Conservation (phyloP, 768 basidiomycete species). For the Cystobasidium tubakii region DNA sequence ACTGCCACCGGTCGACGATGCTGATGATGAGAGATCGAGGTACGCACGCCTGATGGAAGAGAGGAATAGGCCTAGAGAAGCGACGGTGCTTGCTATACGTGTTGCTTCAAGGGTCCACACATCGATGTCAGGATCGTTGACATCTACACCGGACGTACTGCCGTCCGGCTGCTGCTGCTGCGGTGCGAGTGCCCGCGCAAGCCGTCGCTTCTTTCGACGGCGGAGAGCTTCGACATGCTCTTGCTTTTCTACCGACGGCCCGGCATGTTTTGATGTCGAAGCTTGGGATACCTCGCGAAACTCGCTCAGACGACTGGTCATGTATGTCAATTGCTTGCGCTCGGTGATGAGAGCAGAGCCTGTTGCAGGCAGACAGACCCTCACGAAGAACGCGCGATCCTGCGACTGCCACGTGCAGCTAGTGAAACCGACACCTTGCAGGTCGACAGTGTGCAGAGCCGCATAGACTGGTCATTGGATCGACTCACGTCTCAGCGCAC, state of each 20-base stretch:
- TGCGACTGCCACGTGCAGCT: too few species aligned
- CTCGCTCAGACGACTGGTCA: neutral
- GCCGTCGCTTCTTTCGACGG: constrained; percentile 6
- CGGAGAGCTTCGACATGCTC: constrained; percentile 24
- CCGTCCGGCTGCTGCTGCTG: constrained; percentile 25
- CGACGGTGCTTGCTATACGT: neutral
- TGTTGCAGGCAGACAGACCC: too few species aligned
- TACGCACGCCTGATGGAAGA: constrained; percentile 74
- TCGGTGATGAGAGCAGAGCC: neutral
- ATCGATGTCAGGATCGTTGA: constrained; percentile 31
- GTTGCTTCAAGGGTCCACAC: constrained; percentile 33
- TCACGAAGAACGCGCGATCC: too few species aligned
- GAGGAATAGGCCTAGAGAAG: constrained; percentile 54
- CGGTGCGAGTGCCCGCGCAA: neutral
- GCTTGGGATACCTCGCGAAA: constrained; percentile 2
- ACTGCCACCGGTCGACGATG: constrained; percentile 42
- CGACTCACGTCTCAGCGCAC: too few species aligned
- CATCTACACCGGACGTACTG: constrained; percentile 9
- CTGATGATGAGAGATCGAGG: constrained; percentile 62
- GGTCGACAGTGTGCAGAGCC: too few species aligned
- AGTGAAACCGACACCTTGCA: too few species aligned
- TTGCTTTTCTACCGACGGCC: neutral
- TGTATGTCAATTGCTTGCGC: neutral
- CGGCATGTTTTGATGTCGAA: neutral
- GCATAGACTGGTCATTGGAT: too few species aligned